These are phyloP conservation scores for Tolypocladium endophyticum DNA, from an alignment of 2,329 filamentous ascomycete genomes.

Conservation along the genomic window DNA sequence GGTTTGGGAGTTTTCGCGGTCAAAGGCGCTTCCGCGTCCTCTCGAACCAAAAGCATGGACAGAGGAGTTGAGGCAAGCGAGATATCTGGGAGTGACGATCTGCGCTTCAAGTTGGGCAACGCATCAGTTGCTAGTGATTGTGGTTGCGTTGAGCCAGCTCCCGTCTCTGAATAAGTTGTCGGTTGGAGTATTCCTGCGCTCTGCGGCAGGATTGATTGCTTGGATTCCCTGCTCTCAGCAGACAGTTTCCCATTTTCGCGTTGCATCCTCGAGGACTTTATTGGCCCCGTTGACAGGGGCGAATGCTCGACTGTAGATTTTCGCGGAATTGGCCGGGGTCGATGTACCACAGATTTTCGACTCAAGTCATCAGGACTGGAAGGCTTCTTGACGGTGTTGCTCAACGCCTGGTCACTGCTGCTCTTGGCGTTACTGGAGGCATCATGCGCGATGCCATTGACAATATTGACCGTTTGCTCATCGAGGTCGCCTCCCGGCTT, in stretches of 20 bases:
- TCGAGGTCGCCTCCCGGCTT: slow-evolving; percentile 15
- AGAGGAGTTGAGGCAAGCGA: background rate
- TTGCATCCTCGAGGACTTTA: background rate
- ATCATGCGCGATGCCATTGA: slow-evolving; percentile 46
- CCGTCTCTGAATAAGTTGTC: background rate
- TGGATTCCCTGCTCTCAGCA: background rate
- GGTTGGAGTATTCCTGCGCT: background rate
- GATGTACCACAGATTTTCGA: slow-evolving; percentile 35
- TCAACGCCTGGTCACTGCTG: slow-evolving; percentile 35
- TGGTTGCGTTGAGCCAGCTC: background rate
- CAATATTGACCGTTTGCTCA: slow-evolving; percentile 41
- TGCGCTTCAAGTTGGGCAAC: background rate
- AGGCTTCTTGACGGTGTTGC: slow-evolving; percentile 8
- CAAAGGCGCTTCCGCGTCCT: background rate
- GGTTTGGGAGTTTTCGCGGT: background rate
- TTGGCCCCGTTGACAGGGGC: background rate
- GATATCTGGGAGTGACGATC: background rate
- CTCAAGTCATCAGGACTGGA: background rate
- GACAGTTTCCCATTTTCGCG: background rate
- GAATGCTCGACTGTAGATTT: slow-evolving; percentile 13
- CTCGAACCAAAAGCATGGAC: background rate
- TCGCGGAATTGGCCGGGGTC: slow-evolving; percentile 45
- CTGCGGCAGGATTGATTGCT: background rate
- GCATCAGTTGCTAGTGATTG: background rate
- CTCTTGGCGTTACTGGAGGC: slow-evolving; percentile 37